phyloP scores from a whole-genome alignment of 2,329 filamentous ascomycete genomes.

The Epichloe gansuensis region DNA sequence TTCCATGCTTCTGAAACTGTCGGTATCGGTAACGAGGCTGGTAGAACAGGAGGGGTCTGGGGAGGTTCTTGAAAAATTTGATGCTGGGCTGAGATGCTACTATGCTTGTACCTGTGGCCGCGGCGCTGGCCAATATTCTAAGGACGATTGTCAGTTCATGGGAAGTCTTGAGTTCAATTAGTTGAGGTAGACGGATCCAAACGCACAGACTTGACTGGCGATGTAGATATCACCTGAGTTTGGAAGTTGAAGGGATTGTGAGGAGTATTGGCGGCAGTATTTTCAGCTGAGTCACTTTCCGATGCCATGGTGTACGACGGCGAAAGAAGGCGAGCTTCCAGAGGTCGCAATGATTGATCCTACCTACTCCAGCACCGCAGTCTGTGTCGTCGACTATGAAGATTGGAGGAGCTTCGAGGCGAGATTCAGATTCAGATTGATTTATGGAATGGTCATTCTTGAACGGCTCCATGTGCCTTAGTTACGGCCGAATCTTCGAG shows the following conservation, averaged over 20 bases:
- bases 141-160: not conserved
- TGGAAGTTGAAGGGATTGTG: conserved; percentile 89
- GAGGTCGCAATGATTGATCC: not conserved
- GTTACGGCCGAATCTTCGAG: not conserved
- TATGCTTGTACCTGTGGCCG: conserved; percentile 96
- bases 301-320: conserved; percentile 7
- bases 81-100: conserved; percentile 75
- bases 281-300: conserved; percentile 1
- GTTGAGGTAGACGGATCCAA: not conserved
- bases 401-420: conserved; percentile 4
- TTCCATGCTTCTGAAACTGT: conserved; percentile 78
- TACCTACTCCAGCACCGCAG: not conserved
- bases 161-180: conserved; percentile 1
- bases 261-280: conserved; percentile 10
- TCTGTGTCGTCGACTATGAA: conserved; percentile 14
- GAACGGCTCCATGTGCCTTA: conserved; percentile 8
- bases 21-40: conserved; percentile 82
- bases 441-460: not conserved
- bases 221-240: conserved; percentile 63
- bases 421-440: not conserved
- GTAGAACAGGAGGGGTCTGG: conserved; percentile 79
- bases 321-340: conserved; percentile 6
- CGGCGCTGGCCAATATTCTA: conserved; percentile 83
- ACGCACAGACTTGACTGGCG: conserved; percentile 65
- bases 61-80: conserved; percentile 94